Base-by-base conservation (phyloP, 1,284 basidiomycete genomes). In the Cutaneotrichosporon sp. region DNA sequence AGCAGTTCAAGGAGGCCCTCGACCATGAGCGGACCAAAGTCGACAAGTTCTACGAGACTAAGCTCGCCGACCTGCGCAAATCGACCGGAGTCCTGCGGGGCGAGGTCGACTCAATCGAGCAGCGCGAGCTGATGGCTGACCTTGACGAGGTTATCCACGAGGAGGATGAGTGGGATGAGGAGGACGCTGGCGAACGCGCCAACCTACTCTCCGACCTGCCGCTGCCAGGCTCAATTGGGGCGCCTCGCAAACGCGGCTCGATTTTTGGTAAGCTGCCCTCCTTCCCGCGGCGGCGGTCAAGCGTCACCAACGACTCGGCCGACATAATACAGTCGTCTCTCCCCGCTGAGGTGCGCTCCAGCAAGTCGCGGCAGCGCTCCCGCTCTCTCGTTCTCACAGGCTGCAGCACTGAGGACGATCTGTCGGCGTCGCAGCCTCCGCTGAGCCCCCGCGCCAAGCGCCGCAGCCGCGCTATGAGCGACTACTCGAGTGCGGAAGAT, bases 21-120 rank as follows among this genome's bases (percentile, higher is more conserved):
- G 90, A 97, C 77, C 84, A 86, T 64, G 94, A 99, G 74, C 83
- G 96, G 50, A 82, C 84, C 74, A 98, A 96, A 84, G 89, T 98
- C 26, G 83, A 84, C 36, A 68, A 83, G 0, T 98, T 98, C 77
- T 98, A 97, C 79, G 85, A 86, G 63, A 74, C 82, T 8, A 91
- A 94, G 78, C 88, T 90, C 72, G 85, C 83, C 47, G 90, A 94
- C 64, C 78, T 95, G 0, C 73, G 86, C 14, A 83, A 84, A 2
- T 88, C 90, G 34, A 81, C 90, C 7, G 81, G 82, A 1, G 82
- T 85, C 21, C 76, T 96, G 49, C 87, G 90, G 70, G 84, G 84
- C n/a, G 85, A 89, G 47, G 83, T 93, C 6, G 75, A 81, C 31
- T 80, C 83, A 68, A 86, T 89, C 72, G 91, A 93, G 69, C 86